phyloP scores from a whole-genome alignment of 2,329 filamentous ascomycete genomes.

The Stromatinia cepivora region DNA sequence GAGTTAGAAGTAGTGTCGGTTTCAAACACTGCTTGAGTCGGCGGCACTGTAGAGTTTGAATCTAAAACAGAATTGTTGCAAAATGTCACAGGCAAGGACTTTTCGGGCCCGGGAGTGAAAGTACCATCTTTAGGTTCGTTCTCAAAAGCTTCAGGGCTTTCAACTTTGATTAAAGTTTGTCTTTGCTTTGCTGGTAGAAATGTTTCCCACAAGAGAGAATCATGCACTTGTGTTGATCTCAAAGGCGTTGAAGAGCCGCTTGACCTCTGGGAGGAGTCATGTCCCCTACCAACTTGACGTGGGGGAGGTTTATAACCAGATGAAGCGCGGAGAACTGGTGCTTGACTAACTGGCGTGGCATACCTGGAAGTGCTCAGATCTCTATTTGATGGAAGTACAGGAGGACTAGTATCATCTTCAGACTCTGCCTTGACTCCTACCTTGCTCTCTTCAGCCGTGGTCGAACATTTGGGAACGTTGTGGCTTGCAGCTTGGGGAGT shows the following conservation, averaged over 20 bases:
- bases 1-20: neutral
- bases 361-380: conserved; percentile 9
- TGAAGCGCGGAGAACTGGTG: conserved; percentile 3
- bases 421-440: neutral
- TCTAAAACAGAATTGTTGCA: neutral
- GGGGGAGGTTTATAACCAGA: neutral
- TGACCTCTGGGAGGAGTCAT: neutral
- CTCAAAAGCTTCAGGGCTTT: neutral
- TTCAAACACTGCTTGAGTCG: neutral
- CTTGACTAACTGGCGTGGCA: neutral
- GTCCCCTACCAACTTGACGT: neutral
- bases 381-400: neutral
- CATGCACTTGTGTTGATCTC: neutral
- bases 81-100: neutral
- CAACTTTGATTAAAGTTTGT: neutral
- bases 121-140: neutral
- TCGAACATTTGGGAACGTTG: neutral
- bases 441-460: neutral
- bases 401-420: neutral
- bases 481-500: neutral
- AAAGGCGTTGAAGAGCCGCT: neutral
- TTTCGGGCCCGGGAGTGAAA: neutral
- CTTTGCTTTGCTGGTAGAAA: neutral
- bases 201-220: neutral
- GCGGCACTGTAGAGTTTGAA: neutral